phyloP scores from a whole-genome alignment of 1,284 basidiomycete genomes.

The Trametes hirsuta region DNA sequence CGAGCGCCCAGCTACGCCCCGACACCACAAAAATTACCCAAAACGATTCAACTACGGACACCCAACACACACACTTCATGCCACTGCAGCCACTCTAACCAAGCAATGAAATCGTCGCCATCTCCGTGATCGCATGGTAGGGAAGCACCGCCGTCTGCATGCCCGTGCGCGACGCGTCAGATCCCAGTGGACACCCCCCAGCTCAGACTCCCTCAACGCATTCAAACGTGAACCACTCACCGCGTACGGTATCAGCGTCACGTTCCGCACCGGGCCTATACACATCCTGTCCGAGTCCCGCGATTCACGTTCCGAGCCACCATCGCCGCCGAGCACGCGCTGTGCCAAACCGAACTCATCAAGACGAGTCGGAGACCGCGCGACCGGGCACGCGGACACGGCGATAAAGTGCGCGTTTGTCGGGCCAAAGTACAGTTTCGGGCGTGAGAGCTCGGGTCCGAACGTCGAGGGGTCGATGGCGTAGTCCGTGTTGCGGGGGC shows the following conservation, averaged over 20 bases:
- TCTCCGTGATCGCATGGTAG: too few species aligned
- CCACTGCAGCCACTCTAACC: too few species aligned
- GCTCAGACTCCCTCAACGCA: background rate
- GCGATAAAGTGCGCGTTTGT: conserved; percentile 50
- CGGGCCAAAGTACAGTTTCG: conserved; percentile 55
- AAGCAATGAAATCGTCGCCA: too few species aligned
- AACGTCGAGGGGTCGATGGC: conserved; percentile 57
- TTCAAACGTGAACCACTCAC: conserved; percentile 36
- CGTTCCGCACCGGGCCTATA: conserved; percentile 43
- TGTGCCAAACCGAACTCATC: too few species aligned
- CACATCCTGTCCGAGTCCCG: conserved; percentile 43
- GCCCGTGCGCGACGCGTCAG: too few species aligned
- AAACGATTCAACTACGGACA: too few species aligned
- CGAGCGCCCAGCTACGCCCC: too few species aligned
- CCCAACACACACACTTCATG: too few species aligned
- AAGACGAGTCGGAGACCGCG: conserved; percentile 34
- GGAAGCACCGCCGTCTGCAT: too few species aligned
- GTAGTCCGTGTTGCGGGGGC: conserved; percentile 50
- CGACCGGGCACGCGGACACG: conserved; percentile 52
- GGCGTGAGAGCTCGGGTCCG: conserved; percentile 38
- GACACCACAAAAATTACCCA: too few species aligned
- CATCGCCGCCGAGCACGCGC: too few species aligned
- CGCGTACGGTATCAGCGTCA: conserved; percentile 55
- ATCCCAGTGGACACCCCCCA: background rate
- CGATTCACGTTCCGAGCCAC: conserved; percentile 40